phyloP scores from a whole-genome alignment of 2,329 filamentous ascomycete species.

The Exophiala calicioides region DNA sequence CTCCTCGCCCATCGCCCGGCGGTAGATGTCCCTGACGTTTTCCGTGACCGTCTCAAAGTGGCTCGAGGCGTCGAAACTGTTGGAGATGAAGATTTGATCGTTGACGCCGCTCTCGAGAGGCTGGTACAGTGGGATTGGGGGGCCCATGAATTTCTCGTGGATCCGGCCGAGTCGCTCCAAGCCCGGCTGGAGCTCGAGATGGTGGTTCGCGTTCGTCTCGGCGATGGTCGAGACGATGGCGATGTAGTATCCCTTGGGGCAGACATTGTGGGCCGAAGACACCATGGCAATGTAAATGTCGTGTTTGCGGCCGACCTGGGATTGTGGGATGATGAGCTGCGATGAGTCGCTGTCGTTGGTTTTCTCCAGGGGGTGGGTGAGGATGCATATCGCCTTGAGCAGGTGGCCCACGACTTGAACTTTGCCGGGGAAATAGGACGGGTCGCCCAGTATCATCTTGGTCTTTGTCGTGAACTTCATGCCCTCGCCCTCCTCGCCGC shows the following conservation, averaged over 20 bases:
- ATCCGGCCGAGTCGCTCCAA: slow-evolving; percentile 89
- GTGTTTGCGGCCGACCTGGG: slow-evolving; percentile 93
- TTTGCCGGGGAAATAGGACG: slow-evolving; percentile 93
- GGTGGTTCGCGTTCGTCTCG: slow-evolving; percentile 87
- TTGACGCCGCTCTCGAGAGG: slow-evolving; percentile 77
- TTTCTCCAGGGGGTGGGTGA: slow-evolving; percentile 90
- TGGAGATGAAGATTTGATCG: slow-evolving; percentile 95
- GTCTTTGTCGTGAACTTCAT: slow-evolving; percentile 97
- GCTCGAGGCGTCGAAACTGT: slow-evolving; percentile 96
- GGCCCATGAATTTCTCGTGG: slow-evolving; percentile 95
- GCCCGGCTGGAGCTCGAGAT: slow-evolving; percentile 89
- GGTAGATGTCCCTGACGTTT: slow-evolving; percentile 93
- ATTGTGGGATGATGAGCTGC: slow-evolving; percentile 97
- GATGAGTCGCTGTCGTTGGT: slow-evolving; percentile 86
- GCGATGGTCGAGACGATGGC: slow-evolving; percentile 98
- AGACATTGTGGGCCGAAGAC: slow-evolving; percentile 94
- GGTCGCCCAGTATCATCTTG: slow-evolving; percentile 93
- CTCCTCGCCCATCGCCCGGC: slow-evolving; percentile 77
- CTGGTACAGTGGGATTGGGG: slow-evolving; percentile 91
- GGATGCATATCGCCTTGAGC: slow-evolving; percentile 93
- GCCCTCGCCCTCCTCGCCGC: slow-evolving; percentile 68
- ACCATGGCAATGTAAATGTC: slow-evolving; percentile 98
- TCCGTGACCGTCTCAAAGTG: slow-evolving; percentile 95
- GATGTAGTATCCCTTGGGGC: slow-evolving; percentile 98
- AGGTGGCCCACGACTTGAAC: slow-evolving; percentile 85